Conservation (phyloP, 2,329 filamentous ascomycete species). For the Alternaria tenuissima region DNA sequence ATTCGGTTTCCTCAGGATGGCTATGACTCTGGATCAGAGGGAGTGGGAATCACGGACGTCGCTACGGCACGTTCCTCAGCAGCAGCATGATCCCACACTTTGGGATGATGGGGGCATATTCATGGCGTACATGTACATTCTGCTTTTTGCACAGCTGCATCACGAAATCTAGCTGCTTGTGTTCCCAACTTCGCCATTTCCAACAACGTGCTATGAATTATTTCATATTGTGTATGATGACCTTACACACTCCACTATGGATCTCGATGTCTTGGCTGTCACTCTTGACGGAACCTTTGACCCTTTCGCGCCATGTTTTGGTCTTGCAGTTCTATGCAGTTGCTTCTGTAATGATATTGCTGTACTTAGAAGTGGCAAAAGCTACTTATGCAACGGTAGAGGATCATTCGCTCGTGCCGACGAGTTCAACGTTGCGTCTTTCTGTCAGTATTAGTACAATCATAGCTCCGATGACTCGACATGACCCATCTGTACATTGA, state of each 20-base stretch:
- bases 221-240: background rate
- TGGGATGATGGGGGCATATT: slow-evolving; percentile 52
- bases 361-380: background rate
- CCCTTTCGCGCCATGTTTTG: background rate
- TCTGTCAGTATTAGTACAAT: background rate
- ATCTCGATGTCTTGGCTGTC: background rate
- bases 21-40: slow-evolving; percentile 53
- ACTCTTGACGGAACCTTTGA: background rate
- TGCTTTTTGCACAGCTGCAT: slow-evolving; percentile 46
- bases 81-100: slow-evolving; percentile 44
- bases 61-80: slow-evolving; percentile 40
- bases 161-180: slow-evolving; percentile 41
- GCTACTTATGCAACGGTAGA: background rate
- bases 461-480: background rate
- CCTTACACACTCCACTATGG: background rate
- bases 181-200: slow-evolving; percentile 23
- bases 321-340: background rate
- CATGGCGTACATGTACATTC: slow-evolving; percentile 52
- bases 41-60: slow-evolving; percentile 43
- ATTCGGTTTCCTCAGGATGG: slow-evolving; percentile 47
- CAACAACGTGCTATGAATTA: background rate
- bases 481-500: background rate
- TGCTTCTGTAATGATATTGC: background rate
- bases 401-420: background rate
- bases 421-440: background rate